Conservation (phyloP, 805 yeast genomes). For the Teunomyces gatunensis region DNA sequence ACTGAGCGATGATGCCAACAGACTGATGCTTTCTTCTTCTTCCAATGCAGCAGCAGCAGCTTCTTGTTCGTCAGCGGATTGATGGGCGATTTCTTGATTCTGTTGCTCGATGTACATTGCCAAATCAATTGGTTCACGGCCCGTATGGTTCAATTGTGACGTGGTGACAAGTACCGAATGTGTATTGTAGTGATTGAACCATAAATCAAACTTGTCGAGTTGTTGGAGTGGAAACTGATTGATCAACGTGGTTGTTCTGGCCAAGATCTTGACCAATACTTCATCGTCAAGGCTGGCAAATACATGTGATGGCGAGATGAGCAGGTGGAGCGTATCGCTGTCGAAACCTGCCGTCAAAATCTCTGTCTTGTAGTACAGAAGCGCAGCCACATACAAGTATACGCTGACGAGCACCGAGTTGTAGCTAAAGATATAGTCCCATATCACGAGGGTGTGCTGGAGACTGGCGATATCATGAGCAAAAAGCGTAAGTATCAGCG, state of each 20-base stretch:
- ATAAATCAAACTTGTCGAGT: slow-evolving; percentile 22
- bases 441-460: slow-evolving; percentile 52
- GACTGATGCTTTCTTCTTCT: slow-evolving; percentile 18
- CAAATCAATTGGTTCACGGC: neutral
- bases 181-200: slow-evolving; percentile 35
- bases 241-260: slow-evolving; percentile 23
- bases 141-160: slow-evolving; percentile 16
- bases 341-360: slow-evolving; percentile 35
- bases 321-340: slow-evolving; percentile 32
- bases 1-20: slow-evolving; percentile 36
- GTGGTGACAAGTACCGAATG: slow-evolving; percentile 35
- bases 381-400: slow-evolving; percentile 59
- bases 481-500: slow-evolving; percentile 74
- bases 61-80: slow-evolving; percentile 24
- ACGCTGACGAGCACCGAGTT: slow-evolving; percentile 53
- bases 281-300: slow-evolving; percentile 26
- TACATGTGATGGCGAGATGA: slow-evolving; percentile 31
- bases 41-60: slow-evolving; percentile 25
- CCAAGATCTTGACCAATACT: slow-evolving; percentile 25
- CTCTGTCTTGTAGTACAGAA: slow-evolving; percentile 44
- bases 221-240: slow-evolving; percentile 21
- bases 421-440: slow-evolving; percentile 66
- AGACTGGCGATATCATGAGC: slow-evolving; percentile 63
- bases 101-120: slow-evolving; percentile 14
- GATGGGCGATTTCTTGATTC: slow-evolving; percentile 31